Percentiles rank a stretch among this genome's conserved stretches.
phyloP scores from a whole-genome alignment of 192 early-diverging fungal genomes.

The Umbelopsis ramanniana region DNA sequence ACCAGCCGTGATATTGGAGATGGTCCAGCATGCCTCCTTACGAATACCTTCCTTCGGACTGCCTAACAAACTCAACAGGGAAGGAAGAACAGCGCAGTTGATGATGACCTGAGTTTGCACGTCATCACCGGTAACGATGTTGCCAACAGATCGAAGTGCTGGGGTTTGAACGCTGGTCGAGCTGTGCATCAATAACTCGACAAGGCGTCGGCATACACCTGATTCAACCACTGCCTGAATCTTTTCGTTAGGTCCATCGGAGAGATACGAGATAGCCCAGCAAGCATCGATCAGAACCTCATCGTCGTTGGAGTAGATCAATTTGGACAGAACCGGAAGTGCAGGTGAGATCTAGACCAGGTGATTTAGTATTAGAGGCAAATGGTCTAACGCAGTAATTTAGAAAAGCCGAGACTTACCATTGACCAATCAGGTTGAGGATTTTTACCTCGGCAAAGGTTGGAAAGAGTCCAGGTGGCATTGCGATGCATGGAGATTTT shows the following conservation, averaged over 20 bases:
- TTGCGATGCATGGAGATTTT: constrained; percentile 98
- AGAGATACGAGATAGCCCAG: constrained; percentile 99
- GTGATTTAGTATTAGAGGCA: constrained; percentile 3
- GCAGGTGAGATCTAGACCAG: constrained; percentile 77
- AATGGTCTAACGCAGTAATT: constrained; percentile 10
- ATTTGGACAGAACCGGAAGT: constrained; percentile 86
- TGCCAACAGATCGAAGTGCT: constrained; percentile 95
- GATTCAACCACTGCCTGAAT: constrained; percentile 98
- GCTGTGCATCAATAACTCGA: constrained; percentile 90
- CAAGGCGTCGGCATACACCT: constrained; percentile 90
- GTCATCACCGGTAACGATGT: constrained; percentile 99
- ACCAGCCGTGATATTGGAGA: constrained; percentile 98
- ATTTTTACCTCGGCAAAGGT: constrained; percentile 98
- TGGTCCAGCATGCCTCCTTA: constrained; percentile 99
- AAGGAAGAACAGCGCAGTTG: constrained; percentile 84
- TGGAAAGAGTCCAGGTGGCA: constrained; percentile 98
- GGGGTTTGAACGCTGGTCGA: constrained; percentile 94
- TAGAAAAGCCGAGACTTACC: constrained; percentile 45
- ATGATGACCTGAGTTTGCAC: constrained; percentile 95
- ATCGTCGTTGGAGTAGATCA: constrained; percentile 90
- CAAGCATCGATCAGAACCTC: constrained; percentile 98
- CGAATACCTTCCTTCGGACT: constrained; percentile 94
- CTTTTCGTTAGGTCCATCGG: constrained; percentile 96
- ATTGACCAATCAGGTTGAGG: constrained; percentile 89
- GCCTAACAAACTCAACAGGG: constrained; percentile 81